Evolutionary conservation across 495 filamentous ascomycete genomes (phyloP).

Genomic region (Aspergillus sparsus): DNA sequence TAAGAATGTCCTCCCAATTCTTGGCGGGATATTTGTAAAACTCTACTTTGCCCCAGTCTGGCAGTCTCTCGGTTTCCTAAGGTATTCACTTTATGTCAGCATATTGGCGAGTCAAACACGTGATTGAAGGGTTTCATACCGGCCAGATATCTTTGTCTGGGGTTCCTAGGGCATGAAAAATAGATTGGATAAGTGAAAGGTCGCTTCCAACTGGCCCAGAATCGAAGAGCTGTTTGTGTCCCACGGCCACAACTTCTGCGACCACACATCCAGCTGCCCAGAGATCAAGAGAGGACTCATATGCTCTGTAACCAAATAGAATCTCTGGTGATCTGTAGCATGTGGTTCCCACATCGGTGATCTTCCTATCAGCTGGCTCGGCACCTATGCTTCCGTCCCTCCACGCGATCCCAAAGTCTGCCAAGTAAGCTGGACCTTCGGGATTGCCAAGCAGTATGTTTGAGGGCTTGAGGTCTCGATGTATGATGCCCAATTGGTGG

Average conservation of each 20-base stretch:
- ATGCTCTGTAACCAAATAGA: slow-evolving; percentile 78
- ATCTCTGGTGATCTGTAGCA: slow-evolving; percentile 89
- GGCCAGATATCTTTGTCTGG: slow-evolving; percentile 79
- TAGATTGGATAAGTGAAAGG: slow-evolving; percentile 82
- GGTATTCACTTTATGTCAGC: slow-evolving; percentile 10
- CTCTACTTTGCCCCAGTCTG: slow-evolving; percentile 68
- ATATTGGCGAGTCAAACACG: background rate
- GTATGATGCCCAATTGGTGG: slow-evolving; percentile 75
- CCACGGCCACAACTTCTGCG: slow-evolving; percentile 57
- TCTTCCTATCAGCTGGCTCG: slow-evolving; percentile 69
- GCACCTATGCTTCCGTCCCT: slow-evolving; percentile 58
- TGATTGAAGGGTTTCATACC: slow-evolving; percentile 36
- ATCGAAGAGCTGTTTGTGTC: slow-evolving; percentile 70
- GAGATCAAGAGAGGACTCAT: slow-evolving; percentile 73
- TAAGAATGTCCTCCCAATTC: slow-evolving; percentile 56
- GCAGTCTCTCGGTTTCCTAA: slow-evolving; percentile 56
- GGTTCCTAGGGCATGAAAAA: slow-evolving; percentile 87
- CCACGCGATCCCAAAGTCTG: slow-evolving; percentile 94
- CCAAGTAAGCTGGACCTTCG: slow-evolving; percentile 70
- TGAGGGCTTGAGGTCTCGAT: slow-evolving; percentile 91
- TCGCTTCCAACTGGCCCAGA: slow-evolving; percentile 88
- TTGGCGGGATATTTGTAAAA: slow-evolving; percentile 56
- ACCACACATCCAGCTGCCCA: slow-evolving; percentile 89
- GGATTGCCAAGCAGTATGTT: slow-evolving; percentile 75
- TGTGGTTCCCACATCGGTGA: slow-evolving; percentile 91